Evolutionary conservation across 1,284 basidiomycete species (phyloP), one percentile per base, ranked within the genome.

Genomic region (Trametes hirsuta): DNA sequence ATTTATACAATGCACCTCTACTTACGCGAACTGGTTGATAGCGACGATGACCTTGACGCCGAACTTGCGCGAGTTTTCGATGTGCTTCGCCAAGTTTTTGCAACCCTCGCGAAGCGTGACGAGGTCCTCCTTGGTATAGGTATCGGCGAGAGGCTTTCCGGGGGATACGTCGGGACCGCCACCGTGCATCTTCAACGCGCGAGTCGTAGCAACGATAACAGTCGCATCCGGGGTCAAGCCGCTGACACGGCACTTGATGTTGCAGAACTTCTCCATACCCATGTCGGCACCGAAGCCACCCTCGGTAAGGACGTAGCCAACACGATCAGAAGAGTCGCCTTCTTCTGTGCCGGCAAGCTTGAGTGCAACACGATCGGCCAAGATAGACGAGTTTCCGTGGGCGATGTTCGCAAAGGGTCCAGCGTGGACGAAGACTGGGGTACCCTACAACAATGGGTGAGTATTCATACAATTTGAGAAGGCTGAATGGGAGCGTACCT

Each of bases 401-500:
- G 97, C 97, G 71, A 99, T 99, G 82, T 99, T 99, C 67, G 97
- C 97, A 74, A 99, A 99, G 15, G 97, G 97, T 55, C 97, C 97
- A 9, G 97, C 97, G 76, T 99, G 97, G 6, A 99, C 97, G 73
- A 99, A 98, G 61, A 99, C 97, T 37, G 97, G 97, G 1, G 97
- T 99, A 52, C 97, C 97, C 86, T 88, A 62, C 9, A 53, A 15
- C 50, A 22, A 12, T 34, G 46, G 44, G n/a, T 54, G 18, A 42
- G 34, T 12, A 5, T 14, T 35, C 14, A 36, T 36, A 9, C 30
- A 11, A 25, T 34, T 10, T 21, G 15, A 48, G 37, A 48, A 22
- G 35, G 4, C 44, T 24, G 21, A 25, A n/a, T n/a, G 46, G 10
- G 22, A 56, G 8, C 73, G 56, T 68, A 84, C 86, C 79, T 99